Base-by-base conservation (phyloP, 2,329 filamentous ascomycete genomes). In the Ophiostoma sp. region DNA sequence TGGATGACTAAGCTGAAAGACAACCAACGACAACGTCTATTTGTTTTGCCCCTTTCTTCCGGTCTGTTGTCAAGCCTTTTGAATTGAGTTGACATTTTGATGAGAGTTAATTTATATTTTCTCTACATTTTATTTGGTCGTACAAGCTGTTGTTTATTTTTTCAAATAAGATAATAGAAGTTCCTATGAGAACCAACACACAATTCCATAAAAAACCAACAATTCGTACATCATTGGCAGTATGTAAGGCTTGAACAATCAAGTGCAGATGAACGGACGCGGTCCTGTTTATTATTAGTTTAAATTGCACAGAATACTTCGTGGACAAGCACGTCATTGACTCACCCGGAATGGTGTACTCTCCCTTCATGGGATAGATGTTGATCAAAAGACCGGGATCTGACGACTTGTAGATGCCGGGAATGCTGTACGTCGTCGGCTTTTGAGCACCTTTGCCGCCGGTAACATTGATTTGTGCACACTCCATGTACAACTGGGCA, bases 401-500 rank as follows among this genome's bases (percentile, higher is more conserved):
- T 39, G 76, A 79, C 0, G 80, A 78, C 75, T 81, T 81, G 71
- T 82, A 81, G 55, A 80, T 79, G 4, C 81, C 82, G 1, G 82
- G 82, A 50, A 83, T 82, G 72, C 79, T 81, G 39, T 80, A 78
- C 0, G 81, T 82, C 48, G 77, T 76, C 3, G 81, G 80, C 22
- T 75, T 78, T 31, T 78, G 78, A 0, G 75, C 77, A 0, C 76
- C 80, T 4, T 77, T 79, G 12, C 81, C 80, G 3, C 81, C 81
- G 1, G 78, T 81, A 31, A 83, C 76, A 33, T 81, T 80, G 72
- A 83, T 79, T 73, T 83, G 81, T 2, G 79, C 80, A 63, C 81
- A 83, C 74, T 82, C 79, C 79, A 81, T 81, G 72, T 84, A 84
- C 22, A 86, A 79, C 75, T 86, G 85, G 1, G 84, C 84, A 2